phyloP scores from a whole-genome alignment of 805 yeast genomes.

The Candida tammaniensis region DNA sequence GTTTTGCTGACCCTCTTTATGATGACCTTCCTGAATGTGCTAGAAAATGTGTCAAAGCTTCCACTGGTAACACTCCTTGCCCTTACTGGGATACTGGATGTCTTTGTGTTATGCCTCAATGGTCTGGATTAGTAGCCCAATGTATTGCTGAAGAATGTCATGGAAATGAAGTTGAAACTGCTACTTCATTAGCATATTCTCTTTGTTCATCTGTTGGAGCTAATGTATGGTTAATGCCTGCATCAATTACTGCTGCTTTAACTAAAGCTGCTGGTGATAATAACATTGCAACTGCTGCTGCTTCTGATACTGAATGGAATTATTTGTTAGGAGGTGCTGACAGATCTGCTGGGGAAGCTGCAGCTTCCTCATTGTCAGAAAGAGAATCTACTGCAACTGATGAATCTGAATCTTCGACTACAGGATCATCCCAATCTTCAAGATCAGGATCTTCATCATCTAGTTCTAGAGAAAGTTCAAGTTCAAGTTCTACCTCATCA shows the following conservation, averaged over 20 bases:
- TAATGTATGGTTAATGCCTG: constrained; percentile 36
- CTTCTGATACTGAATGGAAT: constrained; percentile 10
- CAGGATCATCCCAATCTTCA: constrained; percentile 1
- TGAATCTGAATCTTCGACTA: constrained; percentile 1
- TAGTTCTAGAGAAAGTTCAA: constrained; percentile 2
- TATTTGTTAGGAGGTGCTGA: constrained; percentile 4
- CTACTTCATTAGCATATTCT: constrained; percentile 41
- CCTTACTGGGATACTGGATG: constrained; percentile 55
- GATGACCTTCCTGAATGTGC: constrained; percentile 42
- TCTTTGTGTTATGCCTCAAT: constrained; percentile 47
- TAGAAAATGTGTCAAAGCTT: constrained; percentile 34
- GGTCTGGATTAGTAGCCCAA: constrained; percentile 42
- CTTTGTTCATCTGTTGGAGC: constrained; percentile 38
- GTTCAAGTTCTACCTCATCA: constrained; percentile 6
- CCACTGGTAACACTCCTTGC: constrained; percentile 44
- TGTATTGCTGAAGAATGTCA: constrained; percentile 39
- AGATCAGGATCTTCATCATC: constrained; percentile 8
- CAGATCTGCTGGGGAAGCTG: background rate
- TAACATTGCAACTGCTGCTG: constrained; percentile 13
- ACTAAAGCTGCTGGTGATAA: constrained; percentile 24
- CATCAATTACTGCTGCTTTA: constrained; percentile 16
- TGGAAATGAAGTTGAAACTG: constrained; percentile 33
- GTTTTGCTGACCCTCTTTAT: constrained; percentile 47
- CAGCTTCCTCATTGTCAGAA: background rate
- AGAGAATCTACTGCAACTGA: constrained; percentile 5